Evolutionary conservation across 768 basidiomycete genomes (phyloP), one percentile per base, ranked within the genome.

Genomic region (Leccinum boreale): DNA sequence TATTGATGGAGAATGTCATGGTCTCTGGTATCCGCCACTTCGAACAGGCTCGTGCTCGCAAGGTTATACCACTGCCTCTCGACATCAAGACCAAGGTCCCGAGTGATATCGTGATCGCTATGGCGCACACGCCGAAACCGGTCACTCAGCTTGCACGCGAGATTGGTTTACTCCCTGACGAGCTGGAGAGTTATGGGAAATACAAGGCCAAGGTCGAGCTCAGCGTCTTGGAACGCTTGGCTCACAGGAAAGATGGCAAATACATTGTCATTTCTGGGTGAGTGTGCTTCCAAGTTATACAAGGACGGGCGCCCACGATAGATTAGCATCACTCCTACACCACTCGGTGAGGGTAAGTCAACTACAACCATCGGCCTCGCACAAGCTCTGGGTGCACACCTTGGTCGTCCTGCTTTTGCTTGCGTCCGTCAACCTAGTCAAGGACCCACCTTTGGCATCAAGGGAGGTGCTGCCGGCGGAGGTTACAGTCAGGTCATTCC

Each of bases 401-500:
- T 98, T 35, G 87, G 87, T 58, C 92, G 95, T 55, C 89, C 92
- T 31, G 83, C 94, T 10, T 98, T 97, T 72, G 96, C 97, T 48
- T 97, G 94, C 72, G 94, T 98, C 23, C 89, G 96, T 55, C 97
- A 99, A 70, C 97, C 97, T 4, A 94, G 93, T 76, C 96, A 99
- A 74, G 96, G 97, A 12, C 96, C 96, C 33, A 98, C 96, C 0
- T 99, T 98, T 71, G 96, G 96, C 64, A 97, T 99, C 79, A 99
- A 99, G 75, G 96, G 96, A 64, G 97, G 96, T 66, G 96, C 96
- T 36, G 96, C 96, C 45, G 96, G 97, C 42, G 96, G 96, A 59
- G 96, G 96, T 53, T 99, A 98, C 78, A 94, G 92, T 70, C 95
- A 97, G 70, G 92, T 99, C 67, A 98, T 98, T 75, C 96, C 96